Evolutionary conservation across 306 rosid species (phyloP), one percentile per base, ranked within the genome.

Genomic region (Calophaca sinica): DNA sequence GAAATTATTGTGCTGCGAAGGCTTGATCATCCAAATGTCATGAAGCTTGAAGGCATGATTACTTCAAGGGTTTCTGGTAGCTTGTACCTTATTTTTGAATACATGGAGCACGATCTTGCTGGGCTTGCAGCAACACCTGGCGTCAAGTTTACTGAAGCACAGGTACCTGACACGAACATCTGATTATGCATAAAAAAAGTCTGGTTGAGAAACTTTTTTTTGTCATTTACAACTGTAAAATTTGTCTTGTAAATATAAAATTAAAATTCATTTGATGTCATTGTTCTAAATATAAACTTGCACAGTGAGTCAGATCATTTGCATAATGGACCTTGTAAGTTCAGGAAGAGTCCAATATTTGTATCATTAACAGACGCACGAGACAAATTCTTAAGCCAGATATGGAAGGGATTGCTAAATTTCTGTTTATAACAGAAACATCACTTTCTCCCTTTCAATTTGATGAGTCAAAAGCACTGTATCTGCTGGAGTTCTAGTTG

Each of bases 1-100:
- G 98, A 92, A 78, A 87, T 92, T 65, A 64, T 92, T 41, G 78
- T 92, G 39, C 59, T 86, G 20, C 87, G 96, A 32, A 88, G 88
- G 85, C 91, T 92, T 78, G 88, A 92, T 82, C 98, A 92, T 87
- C 98, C 96, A 45, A 92, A 92, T 86, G 87, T 92, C 72, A 90
- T 92, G 96, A 92, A 90, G 82, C 98, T 92, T 68, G 89, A 90
- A 88, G 92, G 98, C 67, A 84, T 90, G 55, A 92, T 92, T 42
- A 88, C 97, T 52, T 92, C 97, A 10, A 87, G 83, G 82, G 87
- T 84, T 57, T 92, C 97, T 10, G 96, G 94, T 62, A 92, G 96
- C 85, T 78, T 92, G 53, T 92, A 90, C 85, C 94, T 90, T 70
- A 61, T 92, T 63, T 92, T 92, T 84, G 98, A 92, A 74, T 90